Evolutionary conservation across 169 alveolate species (phyloP).

Genomic region (Miamiensis avidus): DNA sequence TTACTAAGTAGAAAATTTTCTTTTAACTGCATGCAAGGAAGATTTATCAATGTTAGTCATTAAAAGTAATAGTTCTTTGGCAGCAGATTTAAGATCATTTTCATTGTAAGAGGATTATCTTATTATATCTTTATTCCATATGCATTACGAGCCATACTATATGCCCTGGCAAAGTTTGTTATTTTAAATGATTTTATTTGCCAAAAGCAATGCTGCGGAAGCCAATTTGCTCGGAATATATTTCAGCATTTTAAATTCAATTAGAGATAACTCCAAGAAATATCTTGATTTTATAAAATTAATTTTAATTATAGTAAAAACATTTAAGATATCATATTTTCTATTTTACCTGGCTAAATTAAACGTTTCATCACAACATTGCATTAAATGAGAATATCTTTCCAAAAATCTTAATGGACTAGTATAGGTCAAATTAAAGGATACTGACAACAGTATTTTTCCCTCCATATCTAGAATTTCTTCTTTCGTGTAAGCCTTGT

Average conservation of each 20-base stretch:
- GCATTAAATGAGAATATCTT: conserved; percentile 30
- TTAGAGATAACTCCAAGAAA: conserved; percentile 51
- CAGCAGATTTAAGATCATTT: neutral
- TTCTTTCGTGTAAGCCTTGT: conserved; percentile 65
- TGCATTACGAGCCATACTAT: neutral
- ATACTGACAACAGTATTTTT: conserved; percentile 55
- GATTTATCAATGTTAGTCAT: conserved; percentile 14
- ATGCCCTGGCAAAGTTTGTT: neutral
- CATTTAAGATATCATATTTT: neutral
- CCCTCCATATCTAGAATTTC: conserved; percentile 74
- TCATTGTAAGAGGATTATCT: neutral
- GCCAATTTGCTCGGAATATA: conserved; percentile 39
- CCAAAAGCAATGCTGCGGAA: conserved; percentile 48
- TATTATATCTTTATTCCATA: conserved; percentile 1
- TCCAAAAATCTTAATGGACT: conserved; percentile 61
- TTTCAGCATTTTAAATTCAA: conserved; percentile 47
- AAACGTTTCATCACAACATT: neutral
- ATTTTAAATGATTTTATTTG: conserved; percentile 44
- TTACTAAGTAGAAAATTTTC: conserved; percentile 5
- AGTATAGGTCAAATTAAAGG: conserved; percentile 60
- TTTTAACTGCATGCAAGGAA: conserved; percentile 11
- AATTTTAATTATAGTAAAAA: conserved; percentile 5
- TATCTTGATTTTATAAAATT: conserved; percentile 28
- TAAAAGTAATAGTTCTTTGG: conserved; percentile 2
- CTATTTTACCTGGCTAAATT: neutral